Base-by-base conservation (phyloP, 805 yeast species). In the Saccharomyces paradoxus region DNA sequence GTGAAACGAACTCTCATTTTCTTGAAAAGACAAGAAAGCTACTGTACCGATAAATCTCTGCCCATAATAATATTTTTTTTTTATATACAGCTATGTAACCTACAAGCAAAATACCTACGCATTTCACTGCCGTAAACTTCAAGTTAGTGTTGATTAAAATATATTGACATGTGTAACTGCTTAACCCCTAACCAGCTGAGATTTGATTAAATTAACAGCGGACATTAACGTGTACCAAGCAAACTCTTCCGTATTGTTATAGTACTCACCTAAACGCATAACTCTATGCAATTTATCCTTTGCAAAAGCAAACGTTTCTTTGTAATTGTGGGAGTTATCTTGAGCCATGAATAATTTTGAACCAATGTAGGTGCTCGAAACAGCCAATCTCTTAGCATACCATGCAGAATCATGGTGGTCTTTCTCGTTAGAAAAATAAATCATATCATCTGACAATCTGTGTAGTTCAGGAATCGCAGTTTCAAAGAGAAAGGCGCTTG, bases 311-410 rank as follows among this genome's bases (percentile, higher is more conserved):
- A 77, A 66, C 0, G 98, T 91, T 50, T 79, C 79, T 13, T 60
- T 54, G 62, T 74, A 86, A 30, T 72, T 78, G 1, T 66, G 63
- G 22, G 92, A 83, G 24, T 74, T 74, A 68, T 92, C 97, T 60
- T 80, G 84, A 48, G 88, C 74, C 94, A 86, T 86, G 72, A 81
- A 89, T 57, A 89, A 72, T 68, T 92, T 97, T 44, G 86, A 73
- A 41, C 85, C 80, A 2, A 87, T 86, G 68, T 87, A 89, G 1
- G 86, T 78, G 1, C 86, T 76, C 26, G 87, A 79, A 14, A 92
- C 66, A 8, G 87, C 79, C 14, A 86, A 73, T 59, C 99, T 76
- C 65, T 90, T 87, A n/a, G 95, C 75, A 69, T 92, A 92, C 99
- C 99, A 92, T 3, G 89, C 86, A 67, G 87, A 84, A 68, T 89